phyloP scores from a whole-genome alignment of 2,329 filamentous ascomycete species.

The Colletotrichum chlorophyti region DNA sequence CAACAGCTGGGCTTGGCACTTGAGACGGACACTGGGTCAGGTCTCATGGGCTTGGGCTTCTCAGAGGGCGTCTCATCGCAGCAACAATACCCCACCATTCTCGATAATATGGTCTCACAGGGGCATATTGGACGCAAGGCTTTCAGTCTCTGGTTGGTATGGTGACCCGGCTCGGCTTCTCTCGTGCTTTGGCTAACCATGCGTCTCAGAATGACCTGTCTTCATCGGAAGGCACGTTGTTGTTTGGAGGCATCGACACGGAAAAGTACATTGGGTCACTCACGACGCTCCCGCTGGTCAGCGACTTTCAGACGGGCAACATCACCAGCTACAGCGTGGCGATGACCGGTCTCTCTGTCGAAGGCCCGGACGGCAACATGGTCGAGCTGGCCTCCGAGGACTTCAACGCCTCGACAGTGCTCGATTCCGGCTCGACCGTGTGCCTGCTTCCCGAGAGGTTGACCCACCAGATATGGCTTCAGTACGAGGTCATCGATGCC shows the following conservation, averaged over 20 bases:
- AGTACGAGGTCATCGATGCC: constrained; percentile 59
- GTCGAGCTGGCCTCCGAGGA: constrained; percentile 39
- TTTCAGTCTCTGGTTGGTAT: constrained; percentile 71
- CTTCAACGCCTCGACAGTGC: constrained; percentile 61
- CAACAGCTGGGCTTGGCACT: constrained; percentile 64
- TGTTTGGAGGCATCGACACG: constrained; percentile 79
- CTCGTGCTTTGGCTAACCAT: constrained; percentile 35
- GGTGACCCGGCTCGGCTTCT: constrained; percentile 8
- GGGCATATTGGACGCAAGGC: constrained; percentile 67
- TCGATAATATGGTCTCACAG: constrained; percentile 68
- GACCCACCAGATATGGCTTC: constrained; percentile 59
- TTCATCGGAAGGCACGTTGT: constrained; percentile 68
- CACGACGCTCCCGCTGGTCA: constrained; percentile 62
- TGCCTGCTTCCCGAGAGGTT: constrained; percentile 69
- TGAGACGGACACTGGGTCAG: constrained; percentile 55
- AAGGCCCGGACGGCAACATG: constrained; percentile 33
- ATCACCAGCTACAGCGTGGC: constrained; percentile 48
- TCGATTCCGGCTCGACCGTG: constrained; percentile 74
- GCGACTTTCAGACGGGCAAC: constrained; percentile 43
- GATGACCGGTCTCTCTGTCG: constrained; percentile 44
- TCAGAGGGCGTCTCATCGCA: constrained; percentile 54
- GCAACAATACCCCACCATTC: constrained; percentile 61
- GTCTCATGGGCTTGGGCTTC: constrained; percentile 67
- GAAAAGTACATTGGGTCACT: constrained; percentile 69
- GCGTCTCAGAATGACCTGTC: constrained; percentile 45